Conservation (phyloP, 2,329 filamentous ascomycete species). For the Colletotrichum orchidophilum region DNA sequence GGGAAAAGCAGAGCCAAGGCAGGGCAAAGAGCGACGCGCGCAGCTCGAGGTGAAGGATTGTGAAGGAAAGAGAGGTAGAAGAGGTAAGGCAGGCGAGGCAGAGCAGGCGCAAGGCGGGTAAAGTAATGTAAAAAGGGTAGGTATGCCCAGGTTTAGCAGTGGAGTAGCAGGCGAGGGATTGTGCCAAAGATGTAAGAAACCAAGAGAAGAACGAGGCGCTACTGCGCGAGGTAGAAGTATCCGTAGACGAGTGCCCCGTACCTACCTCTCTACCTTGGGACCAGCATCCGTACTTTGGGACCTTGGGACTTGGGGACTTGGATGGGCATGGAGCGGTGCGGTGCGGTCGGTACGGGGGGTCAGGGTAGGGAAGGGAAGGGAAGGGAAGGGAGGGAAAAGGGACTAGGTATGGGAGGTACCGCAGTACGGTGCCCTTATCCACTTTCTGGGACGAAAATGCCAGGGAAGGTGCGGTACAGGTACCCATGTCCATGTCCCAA, state of each 20-base stretch:
- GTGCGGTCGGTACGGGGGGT: constrained; percentile 28
- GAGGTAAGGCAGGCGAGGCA: constrained; percentile 11
- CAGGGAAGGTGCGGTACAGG: constrained; percentile 5
- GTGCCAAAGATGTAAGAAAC: constrained; percentile 31
- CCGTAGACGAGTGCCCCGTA: constrained; percentile 2
- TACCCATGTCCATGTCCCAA: neutral
- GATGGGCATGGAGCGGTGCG: constrained; percentile 22
- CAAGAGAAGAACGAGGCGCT: constrained; percentile 19
- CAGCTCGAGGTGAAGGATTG: neutral
- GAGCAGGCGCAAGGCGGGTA: constrained; percentile 25
- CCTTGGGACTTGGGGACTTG: constrained; percentile 6
- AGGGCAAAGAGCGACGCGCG: neutral
- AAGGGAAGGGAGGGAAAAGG: neutral
- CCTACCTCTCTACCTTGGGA: constrained; percentile 1
- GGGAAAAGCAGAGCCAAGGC: neutral
- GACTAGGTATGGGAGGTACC: neutral
- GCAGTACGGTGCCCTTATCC: neutral
- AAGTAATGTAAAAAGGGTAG: constrained; percentile 30
- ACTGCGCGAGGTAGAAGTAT: constrained; percentile 12
- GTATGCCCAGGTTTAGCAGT: constrained; percentile 7
- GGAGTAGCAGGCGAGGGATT: constrained; percentile 25
- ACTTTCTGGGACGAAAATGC: neutral
- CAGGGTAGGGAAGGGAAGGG: constrained; percentile 5
- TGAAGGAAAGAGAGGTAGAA: constrained; percentile 1
- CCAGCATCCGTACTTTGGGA: constrained; percentile 5